Percentiles rank a stretch among this genome's conserved stretches.
phyloP scores from a whole-genome alignment of 2,329 filamentous ascomycete genomes.

The Scedosporium dehoogii region DNA sequence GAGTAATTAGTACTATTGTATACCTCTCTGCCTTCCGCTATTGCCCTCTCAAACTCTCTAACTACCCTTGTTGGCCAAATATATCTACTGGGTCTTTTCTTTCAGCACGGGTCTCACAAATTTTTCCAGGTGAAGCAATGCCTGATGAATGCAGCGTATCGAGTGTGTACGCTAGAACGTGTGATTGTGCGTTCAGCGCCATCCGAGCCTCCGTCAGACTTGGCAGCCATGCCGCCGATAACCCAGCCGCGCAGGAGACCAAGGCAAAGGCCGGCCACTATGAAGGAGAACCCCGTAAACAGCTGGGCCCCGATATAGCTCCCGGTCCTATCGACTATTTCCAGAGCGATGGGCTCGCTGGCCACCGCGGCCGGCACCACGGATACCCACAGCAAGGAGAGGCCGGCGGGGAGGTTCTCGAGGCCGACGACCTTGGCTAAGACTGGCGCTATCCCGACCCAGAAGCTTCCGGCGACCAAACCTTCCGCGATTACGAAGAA shows the following conservation, averaged over 20 bases:
- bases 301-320: slow-evolving; percentile 44
- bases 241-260: too few species aligned
- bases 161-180: too few species aligned
- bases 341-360: slow-evolving; percentile 52
- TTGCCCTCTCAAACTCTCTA: too few species aligned
- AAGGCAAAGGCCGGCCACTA: slow-evolving; percentile 31
- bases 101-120: too few species aligned
- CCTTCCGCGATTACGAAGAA: slow-evolving; percentile 65
- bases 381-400: slow-evolving; percentile 65
- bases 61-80: too few species aligned
- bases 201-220: not conserved
- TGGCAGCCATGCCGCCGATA: not conserved
- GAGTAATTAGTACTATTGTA: too few species aligned
- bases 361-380: slow-evolving; percentile 63
- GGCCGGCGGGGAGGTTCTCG: slow-evolving; percentile 52
- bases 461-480: slow-evolving; percentile 60
- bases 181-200: too few species aligned
- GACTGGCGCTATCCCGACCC: slow-evolving; percentile 59
- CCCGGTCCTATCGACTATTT: slow-evolving; percentile 33
- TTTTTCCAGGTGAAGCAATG: too few species aligned
- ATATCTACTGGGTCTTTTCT: too few species aligned
- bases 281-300: slow-evolving; percentile 51
- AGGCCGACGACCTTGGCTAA: slow-evolving; percentile 66
- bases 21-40: too few species aligned
- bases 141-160: too few species aligned